These are phyloP conservation scores for Neoscytalidium dimidiatum DNA, from an alignment of 2,329 filamentous ascomycete species.

Conservation along the genomic window DNA sequence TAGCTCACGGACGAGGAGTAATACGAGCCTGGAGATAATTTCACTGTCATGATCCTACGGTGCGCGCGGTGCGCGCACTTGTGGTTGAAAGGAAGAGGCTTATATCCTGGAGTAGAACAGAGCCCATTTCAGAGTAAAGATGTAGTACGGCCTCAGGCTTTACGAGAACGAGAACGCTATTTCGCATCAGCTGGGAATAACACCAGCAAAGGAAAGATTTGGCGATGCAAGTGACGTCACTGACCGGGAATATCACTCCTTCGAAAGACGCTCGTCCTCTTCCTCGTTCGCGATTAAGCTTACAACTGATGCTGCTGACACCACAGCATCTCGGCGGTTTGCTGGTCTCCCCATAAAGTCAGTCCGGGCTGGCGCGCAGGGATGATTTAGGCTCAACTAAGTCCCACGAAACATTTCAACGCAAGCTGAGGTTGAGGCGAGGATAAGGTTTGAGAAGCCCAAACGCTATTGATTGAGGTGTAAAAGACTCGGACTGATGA, in stretches of 20 bases:
- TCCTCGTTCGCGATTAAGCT: not conserved
- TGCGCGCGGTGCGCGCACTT: not conserved
- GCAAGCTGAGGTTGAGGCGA: not conserved
- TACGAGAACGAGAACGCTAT: not conserved
- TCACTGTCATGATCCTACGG: too few relatives aligned
- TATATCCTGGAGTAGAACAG: constrained; percentile 5
- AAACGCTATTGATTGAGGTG: not conserved
- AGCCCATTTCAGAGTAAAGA: not conserved
- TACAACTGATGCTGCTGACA: not conserved
- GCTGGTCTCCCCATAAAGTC: not conserved
- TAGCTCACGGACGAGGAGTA: constrained; percentile 13
- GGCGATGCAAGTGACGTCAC: not conserved
- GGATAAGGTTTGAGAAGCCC: not conserved
- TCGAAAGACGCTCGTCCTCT: not conserved
- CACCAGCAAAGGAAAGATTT: not conserved
- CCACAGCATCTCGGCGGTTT: not conserved
- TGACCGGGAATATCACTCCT: not conserved
- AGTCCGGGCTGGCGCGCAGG: not conserved
- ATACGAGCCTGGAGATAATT: not conserved
- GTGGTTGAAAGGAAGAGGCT: not conserved
- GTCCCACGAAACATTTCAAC: not conserved
- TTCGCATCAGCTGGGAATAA: not conserved
- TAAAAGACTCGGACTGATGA: not conserved
- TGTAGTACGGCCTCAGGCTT: not conserved
- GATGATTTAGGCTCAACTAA: not conserved